Evolutionary conservation across 2,329 filamentous ascomycete species (phyloP).

Genomic region (Talaromyces amestolkiae): DNA sequence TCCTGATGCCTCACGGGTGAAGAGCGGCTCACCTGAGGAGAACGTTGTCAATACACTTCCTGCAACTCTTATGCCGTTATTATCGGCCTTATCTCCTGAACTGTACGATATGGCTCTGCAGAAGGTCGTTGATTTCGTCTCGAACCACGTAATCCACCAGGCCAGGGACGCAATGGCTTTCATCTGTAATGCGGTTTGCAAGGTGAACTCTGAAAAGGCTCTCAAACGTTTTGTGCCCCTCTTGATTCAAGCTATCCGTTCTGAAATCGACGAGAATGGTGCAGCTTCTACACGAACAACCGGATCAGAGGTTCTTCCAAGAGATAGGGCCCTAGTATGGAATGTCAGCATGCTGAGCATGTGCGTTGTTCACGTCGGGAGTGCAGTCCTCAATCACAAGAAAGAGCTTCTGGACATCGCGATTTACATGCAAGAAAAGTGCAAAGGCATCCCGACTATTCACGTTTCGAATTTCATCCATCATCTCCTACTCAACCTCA

Average conservation of each 20-base stretch:
- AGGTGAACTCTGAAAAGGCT: conserved; percentile 90
- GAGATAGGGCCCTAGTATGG: conserved; percentile 92
- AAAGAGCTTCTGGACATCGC: conserved; percentile 87
- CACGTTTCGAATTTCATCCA: conserved; percentile 98
- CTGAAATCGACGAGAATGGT: conserved; percentile 94
- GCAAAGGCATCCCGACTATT: conserved; percentile 87
- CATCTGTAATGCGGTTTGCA: conserved; percentile 94
- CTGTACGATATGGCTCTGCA: conserved; percentile 89
- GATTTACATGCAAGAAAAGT: conserved; percentile 93
- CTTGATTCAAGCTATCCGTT: conserved; percentile 85
- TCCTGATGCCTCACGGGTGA: conserved; percentile 82
- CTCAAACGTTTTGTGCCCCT: conserved; percentile 87
- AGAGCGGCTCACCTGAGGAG: conserved; percentile 90
- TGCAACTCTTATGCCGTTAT: conserved; percentile 83
- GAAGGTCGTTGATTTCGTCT: conserved; percentile 88
- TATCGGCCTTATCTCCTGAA: conserved; percentile 86
- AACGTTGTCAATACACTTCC: conserved; percentile 95
- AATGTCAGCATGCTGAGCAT: conserved; percentile 96
- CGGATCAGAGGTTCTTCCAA: conserved; percentile 86
- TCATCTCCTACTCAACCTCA: conserved; percentile 89
- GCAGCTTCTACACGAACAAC: conserved; percentile 93
- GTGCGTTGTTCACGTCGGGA: conserved; percentile 94
- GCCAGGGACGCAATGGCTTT: conserved; percentile 97
- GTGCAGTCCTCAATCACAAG: conserved; percentile 84
- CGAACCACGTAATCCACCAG: conserved; percentile 93